Evolutionary conservation across 768 basidiomycete species (phyloP).

Genomic region (Boletus subparvulus): DNA sequence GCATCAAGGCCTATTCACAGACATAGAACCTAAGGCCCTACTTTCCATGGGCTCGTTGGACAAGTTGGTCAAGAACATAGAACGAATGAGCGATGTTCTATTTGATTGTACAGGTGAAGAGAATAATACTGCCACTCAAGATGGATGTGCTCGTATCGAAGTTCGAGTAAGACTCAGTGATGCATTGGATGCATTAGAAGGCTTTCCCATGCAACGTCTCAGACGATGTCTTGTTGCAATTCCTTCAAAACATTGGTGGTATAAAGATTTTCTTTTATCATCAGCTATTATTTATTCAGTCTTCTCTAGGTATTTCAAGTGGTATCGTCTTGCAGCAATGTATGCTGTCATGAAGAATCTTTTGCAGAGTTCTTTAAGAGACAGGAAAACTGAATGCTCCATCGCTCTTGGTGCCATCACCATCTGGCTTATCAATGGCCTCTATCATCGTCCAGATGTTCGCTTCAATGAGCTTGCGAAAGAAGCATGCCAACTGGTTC

Average conservation of each 20-base stretch:
- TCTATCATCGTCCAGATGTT: not conserved
- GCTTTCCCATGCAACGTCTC: not conserved
- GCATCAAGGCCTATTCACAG: not conserved
- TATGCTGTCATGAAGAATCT: not conserved
- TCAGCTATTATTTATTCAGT: no score
- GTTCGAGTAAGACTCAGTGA: not conserved
- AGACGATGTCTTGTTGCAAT: not conserved
- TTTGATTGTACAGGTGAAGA: not conserved
- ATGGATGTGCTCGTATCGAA: conserved; percentile 2
- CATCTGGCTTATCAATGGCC: conserved; percentile 4
- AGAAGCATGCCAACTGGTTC: no score
- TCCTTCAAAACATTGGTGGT: not conserved
- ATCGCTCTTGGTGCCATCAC: not conserved
- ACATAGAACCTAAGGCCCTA: not conserved
- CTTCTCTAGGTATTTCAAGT: conserved; percentile 2
- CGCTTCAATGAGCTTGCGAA: no score
- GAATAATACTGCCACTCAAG: not conserved
- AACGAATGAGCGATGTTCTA: not conserved
- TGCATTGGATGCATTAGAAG: not conserved
- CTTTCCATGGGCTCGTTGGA: not conserved
- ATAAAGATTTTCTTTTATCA: not conserved
- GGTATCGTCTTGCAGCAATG: not conserved
- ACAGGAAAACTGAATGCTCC: not conserved
- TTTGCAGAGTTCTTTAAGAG: not conserved
- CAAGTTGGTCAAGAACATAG: not conserved